Conservation (phyloP, 768 basidiomycete genomes). For the Cystobasidium onofrii region DNA sequence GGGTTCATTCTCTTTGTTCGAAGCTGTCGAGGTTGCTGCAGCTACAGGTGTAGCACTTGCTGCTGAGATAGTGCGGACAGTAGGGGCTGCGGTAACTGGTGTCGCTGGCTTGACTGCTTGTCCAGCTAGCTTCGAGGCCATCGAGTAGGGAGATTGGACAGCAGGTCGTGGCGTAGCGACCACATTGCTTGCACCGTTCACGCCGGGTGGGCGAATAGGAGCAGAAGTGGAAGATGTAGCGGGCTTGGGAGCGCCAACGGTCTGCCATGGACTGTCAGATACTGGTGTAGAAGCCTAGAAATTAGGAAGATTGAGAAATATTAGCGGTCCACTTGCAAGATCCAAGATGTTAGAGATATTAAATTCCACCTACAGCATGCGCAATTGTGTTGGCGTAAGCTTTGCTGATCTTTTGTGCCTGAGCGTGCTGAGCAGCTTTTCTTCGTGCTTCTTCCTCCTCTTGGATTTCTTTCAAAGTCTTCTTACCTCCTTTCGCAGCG, state of each 20-base stretch:
- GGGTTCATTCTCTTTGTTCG: constrained; percentile 56
- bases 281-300: constrained; percentile 40
- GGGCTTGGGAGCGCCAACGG: constrained; percentile 32
- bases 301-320: no score
- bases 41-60: constrained; percentile 41
- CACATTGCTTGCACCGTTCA: background rate
- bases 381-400: constrained; percentile 59
- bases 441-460: constrained; percentile 90
- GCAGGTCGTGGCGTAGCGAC: background rate
- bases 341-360: no score
- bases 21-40: constrained; percentile 41
- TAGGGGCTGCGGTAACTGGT: constrained; percentile 45
- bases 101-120: constrained; percentile 33
- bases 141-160: background rate
- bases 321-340: constrained; percentile 38
- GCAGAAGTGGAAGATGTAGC: constrained; percentile 44
- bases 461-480: constrained; percentile 97
- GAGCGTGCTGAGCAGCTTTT: constrained; percentile 53
- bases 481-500: constrained; percentile 53
- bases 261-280: background rate
- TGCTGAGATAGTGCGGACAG: background rate
- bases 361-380: background rate
- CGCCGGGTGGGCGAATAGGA: background rate
- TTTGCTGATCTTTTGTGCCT: constrained; percentile 49
- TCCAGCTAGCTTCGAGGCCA: constrained; percentile 3